These are phyloP conservation scores for Xylaria scruposa DNA, from an alignment of 495 filamentous ascomycete species.

Conservation along the genomic window DNA sequence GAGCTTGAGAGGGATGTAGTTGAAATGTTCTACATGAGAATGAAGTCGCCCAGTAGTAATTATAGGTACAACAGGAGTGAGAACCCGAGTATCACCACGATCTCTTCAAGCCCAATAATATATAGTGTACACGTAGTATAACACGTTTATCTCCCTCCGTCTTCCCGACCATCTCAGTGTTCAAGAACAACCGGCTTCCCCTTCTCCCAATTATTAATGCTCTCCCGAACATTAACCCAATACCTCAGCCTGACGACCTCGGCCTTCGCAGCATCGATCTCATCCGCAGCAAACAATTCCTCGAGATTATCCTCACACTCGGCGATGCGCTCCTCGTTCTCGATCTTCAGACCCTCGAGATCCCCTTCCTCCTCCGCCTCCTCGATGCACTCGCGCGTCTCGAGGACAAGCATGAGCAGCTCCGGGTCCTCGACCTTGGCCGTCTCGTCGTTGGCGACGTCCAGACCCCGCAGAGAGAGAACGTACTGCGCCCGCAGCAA, in stretches of 20 bases:
- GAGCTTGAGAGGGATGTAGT: background rate
- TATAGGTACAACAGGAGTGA: background rate
- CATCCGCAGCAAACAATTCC: conserved; percentile 67
- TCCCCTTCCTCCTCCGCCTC: conserved; percentile 69
- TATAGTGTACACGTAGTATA: background rate
- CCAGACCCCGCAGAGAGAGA: conserved; percentile 71
- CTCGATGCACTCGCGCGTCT: conserved; percentile 84
- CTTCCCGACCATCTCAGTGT: conserved; percentile 52
- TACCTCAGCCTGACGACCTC: conserved; percentile 84
- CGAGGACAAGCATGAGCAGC: conserved; percentile 86
- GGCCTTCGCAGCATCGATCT: conserved; percentile 67
- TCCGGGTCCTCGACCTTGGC: conserved; percentile 72
- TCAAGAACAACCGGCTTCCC: conserved; percentile 71
- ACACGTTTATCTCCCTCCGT: too few species aligned
- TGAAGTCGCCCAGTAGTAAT: background rate
- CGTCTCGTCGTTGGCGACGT: conserved; percentile 78
- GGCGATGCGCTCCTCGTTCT: conserved; percentile 71
- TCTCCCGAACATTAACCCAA: conserved; percentile 88
- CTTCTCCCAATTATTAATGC: conserved; percentile 79
- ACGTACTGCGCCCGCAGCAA: conserved; percentile 86
- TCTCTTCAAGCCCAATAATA: background rate
- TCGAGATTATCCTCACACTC: conserved; percentile 65
- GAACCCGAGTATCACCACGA: background rate
- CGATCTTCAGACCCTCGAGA: conserved; percentile 63
- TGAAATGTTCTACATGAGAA: background rate